phyloP scores from a whole-genome alignment of 495 filamentous ascomycete genomes.

The Neurospora tetrasperma region DNA sequence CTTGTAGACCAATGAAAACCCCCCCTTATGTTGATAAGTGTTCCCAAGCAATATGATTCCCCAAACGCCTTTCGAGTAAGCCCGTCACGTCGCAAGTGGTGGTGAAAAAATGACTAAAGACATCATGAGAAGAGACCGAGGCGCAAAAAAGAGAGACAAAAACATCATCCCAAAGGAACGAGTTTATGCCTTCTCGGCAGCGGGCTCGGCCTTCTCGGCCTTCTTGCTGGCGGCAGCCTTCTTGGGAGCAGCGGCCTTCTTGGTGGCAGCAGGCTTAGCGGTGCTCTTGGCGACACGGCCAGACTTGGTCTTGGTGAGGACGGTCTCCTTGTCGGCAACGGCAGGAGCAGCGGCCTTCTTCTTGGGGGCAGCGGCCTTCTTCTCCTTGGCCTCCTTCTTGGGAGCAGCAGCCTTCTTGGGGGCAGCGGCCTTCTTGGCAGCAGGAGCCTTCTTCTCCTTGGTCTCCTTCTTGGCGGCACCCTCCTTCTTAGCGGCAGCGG shows the following conservation, averaged over 20 bases:
- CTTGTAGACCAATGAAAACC: background rate
- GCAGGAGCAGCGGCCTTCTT: constrained; percentile 32
- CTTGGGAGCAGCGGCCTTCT: constrained; percentile 55
- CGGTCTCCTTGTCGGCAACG: constrained; percentile 44
- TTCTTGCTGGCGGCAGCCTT: constrained; percentile 40
- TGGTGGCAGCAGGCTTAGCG: constrained; percentile 44
- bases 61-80: constrained; percentile 3
- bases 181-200: constrained; percentile 10
- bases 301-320: constrained; percentile 80
- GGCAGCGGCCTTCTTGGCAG: constrained; percentile 16
- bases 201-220: constrained; percentile 31
- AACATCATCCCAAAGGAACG: background rate
- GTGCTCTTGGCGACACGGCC: constrained; percentile 72
- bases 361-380: constrained; percentile 39
- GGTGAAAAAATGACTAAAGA: constrained; percentile 6
- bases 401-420: constrained; percentile 22
- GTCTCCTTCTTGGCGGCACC: constrained; percentile 14
- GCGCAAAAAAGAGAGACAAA: background rate
- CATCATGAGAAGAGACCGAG: constrained; percentile 10
- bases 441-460: constrained; percentile 15
- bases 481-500: constrained; percentile 29
- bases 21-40: background rate
- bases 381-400: constrained; percentile 33
- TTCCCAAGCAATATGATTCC: constrained; percentile 1
- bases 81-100: constrained; percentile 10